Percentiles rank a stretch among this genome's conserved stretches.
Conservation (phyloP, 129 eudicot genomes). For the Gnaphalium uliginosum region DNA sequence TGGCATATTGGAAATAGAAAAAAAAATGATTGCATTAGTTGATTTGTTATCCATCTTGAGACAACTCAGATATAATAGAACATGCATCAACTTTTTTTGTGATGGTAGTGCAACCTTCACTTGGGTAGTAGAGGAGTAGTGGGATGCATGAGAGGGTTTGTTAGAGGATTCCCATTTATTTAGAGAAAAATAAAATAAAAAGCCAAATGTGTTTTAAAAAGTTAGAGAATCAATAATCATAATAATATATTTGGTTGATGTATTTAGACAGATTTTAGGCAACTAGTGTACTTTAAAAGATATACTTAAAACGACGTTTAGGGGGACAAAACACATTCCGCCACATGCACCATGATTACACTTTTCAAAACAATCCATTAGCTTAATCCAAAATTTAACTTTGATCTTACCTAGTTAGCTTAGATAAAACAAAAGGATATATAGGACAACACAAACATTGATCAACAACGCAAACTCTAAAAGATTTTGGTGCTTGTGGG, state of each 20-base stretch:
- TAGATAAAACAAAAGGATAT: conserved; percentile 15
- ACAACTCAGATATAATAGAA: conserved; percentile 31
- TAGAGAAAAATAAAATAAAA: background rate
- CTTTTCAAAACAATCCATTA: conserved; percentile 34
- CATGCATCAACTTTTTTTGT: conserved; percentile 22
- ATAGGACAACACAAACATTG: background rate
- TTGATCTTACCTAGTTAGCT: conserved; percentile 36
- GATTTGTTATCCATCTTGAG: conserved; percentile 23
- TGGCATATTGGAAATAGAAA: conserved; percentile 19
- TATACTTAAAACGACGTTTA: conserved; percentile 24
- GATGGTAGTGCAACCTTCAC: conserved; percentile 44
- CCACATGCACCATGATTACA: conserved; percentile 70
- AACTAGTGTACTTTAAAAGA: conserved; percentile 15
- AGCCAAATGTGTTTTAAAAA: conserved; percentile 11
- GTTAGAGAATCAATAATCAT: conserved; percentile 3
- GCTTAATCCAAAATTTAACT: conserved; percentile 69
- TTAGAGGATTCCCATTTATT: conserved; percentile 42
- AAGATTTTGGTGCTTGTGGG: conserved; percentile 34
- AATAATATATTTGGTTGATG: conserved; percentile 4
- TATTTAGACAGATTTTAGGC: conserved; percentile 5
- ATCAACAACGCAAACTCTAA: conserved; percentile 34
- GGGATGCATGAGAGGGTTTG: conserved; percentile 44
- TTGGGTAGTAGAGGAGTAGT: conserved; percentile 37
- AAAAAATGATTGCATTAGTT: conserved; percentile 5
- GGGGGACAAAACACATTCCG: conserved; percentile 56